phyloP scores from a whole-genome alignment of 129 eudicot species.

The Sambucus nigra region DNA sequence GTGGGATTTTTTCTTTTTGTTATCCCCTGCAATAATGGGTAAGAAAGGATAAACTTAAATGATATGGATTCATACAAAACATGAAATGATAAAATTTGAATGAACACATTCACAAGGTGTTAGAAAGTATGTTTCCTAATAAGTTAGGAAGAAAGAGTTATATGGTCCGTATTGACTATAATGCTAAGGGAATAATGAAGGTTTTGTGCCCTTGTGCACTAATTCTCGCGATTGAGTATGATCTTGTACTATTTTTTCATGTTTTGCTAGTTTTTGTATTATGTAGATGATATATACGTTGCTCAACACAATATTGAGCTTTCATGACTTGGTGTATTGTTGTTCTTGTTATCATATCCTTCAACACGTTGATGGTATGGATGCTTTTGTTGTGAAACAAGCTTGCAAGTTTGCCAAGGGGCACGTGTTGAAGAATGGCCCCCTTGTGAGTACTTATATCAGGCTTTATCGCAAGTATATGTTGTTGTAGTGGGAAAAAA shows the following conservation, averaged over 20 bases:
- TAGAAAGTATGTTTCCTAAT: no score
- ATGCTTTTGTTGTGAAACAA: conserved; percentile 94
- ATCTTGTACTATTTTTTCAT: not conserved
- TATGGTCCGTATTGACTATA: no score
- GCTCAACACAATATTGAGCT: not conserved
- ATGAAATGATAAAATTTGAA: no score
- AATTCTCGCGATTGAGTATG: conserved; percentile 2
- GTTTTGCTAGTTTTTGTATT: not conserved
- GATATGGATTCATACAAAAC: no score
- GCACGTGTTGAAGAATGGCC: conserved; percentile 92
- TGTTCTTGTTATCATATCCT: not conserved
- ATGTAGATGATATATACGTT: not conserved
- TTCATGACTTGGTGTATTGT: conserved; percentile 3
- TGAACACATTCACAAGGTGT: no score
- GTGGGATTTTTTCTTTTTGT: no score
- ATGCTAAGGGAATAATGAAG: no score
- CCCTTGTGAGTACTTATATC: conserved; percentile 49
- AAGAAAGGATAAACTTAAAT: no score
- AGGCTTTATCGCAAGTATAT: not conserved
- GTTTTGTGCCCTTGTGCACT: no score
- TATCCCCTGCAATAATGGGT: no score
- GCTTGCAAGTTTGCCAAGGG: conserved; percentile 98
- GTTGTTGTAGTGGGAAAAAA: not conserved
- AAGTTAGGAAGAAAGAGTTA: no score
- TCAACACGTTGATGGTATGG: conserved; percentile 97